phyloP scores from a whole-genome alignment of 768 basidiomycete genomes.

The Cubamyces sp. region DNA sequence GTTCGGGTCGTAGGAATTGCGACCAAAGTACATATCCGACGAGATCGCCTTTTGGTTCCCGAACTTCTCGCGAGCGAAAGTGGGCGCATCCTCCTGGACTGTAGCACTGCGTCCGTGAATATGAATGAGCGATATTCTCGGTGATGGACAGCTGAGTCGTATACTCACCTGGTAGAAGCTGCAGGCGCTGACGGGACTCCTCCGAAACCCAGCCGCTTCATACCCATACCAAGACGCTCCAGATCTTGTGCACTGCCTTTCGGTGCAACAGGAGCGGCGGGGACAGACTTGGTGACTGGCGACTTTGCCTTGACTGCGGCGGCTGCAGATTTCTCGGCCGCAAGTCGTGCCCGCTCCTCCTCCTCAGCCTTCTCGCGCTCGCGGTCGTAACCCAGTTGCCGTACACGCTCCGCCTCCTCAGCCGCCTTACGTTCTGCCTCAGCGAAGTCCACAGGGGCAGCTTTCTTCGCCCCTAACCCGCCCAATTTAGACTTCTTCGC shows the following conservation, averaged over 20 bases:
- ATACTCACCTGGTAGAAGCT: constrained; percentile 49
- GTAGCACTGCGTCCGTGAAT: constrained; percentile 24
- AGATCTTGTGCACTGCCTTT: constrained; percentile 53
- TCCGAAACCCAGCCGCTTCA: constrained; percentile 84
- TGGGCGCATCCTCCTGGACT: constrained; percentile 62
- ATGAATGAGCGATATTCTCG: constrained; percentile 9
- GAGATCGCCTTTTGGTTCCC: constrained; percentile 94
- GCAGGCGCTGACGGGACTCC: constrained; percentile 69
- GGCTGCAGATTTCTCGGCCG: constrained; percentile 55
- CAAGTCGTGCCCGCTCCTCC: constrained; percentile 53
- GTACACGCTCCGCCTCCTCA: constrained; percentile 92
- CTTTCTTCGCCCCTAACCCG: constrained; percentile 85
- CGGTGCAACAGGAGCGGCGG: constrained; percentile 23
- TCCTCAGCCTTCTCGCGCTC: constrained; percentile 85
- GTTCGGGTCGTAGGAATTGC: constrained; percentile 81
- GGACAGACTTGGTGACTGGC: constrained; percentile 37
- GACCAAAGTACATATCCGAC: constrained; percentile 96
- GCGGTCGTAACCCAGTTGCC: constrained; percentile 90
- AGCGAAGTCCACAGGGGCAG: constrained; percentile 88
- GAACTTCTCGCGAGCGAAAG: constrained; percentile 88
- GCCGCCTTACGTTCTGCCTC: constrained; percentile 89
- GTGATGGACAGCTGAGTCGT: background rate
- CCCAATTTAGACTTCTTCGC: constrained; percentile 74
- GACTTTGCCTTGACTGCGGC: constrained; percentile 20
- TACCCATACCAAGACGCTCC: constrained; percentile 66